Evolutionary conservation across 768 basidiomycete genomes (phyloP), one percentile per base, ranked within the genome.

Genomic region (Trametes elegans): DNA sequence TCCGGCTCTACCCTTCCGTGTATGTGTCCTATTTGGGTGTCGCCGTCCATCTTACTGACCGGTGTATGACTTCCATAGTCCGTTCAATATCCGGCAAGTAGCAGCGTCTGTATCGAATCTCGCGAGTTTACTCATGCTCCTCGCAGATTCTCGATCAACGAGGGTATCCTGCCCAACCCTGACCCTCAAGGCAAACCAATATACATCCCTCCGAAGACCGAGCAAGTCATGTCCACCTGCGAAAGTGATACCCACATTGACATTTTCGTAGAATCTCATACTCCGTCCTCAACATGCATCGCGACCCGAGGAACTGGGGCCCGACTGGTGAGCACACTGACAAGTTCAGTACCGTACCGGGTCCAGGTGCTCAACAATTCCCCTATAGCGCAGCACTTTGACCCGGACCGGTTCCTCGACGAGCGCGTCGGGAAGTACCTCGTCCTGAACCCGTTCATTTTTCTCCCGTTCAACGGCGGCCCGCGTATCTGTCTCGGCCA

Each of bases 371-470:
- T 3, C 7, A 3, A 24, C 8, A 27, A 32, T 19, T 5, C 21
- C 7, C 32, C 1, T 46, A 36, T 56, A 85, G 85, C 85, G 4
- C 74, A 81, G 42, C 76, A 81, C 63, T 88, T 87, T 51, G 86
- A 89, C 62, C 86, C 87, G 0, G 84, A 87, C 56, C 79, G 86
- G 4, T 88, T 85, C 74, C 71, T 88, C 39, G 87, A 87, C 63
- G 74, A 81, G 9, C 74, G 86, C 9, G 67, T 86, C 29, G 76
- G 81, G 58, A 81, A 79, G 61, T 84, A 86, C 53, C 73, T 88
- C 26, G 71, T 79, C 26, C 76, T 79, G 32, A 85, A 86, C 59
- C 78, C 84, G 0, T 87, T 84, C 71, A 84, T 87, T 53, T 90
- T 89, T 71, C 74, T 87, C 4, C 65, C 63, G 7, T 68, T 65